A percentile compares a stretch with the other conserved stretches of the same genome.
These are phyloP conservation scores for Apiotrichum sp. DNA, from an alignment of 1,284 basidiomycete species.

Conservation along the genomic window DNA sequence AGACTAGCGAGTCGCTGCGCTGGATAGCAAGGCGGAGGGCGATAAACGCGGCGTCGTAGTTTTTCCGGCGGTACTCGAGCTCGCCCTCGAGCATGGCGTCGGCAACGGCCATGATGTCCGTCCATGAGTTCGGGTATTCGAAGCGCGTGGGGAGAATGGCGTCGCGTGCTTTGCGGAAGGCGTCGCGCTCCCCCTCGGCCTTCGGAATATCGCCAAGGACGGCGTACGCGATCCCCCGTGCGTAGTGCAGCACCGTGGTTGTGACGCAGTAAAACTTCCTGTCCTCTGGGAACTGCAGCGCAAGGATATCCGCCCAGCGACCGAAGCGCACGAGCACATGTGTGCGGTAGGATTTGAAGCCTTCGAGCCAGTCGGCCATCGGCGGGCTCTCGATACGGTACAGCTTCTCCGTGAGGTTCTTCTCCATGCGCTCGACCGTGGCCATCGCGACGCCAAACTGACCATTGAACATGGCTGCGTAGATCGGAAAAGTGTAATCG, in stretches of 20 bases:
- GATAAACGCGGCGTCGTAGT: slow-evolving; percentile 28
- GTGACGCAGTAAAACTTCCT: slow-evolving; percentile 27
- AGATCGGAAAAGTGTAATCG: slow-evolving; percentile 35
- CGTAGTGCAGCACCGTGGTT: slow-evolving; percentile 32
- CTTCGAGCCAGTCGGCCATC: slow-evolving; percentile 36
- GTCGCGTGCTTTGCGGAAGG: slow-evolving; percentile 18
- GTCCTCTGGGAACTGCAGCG: slow-evolving; percentile 22
- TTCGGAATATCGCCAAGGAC: slow-evolving; percentile 19
- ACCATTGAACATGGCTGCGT: slow-evolving; percentile 40
- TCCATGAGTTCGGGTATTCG: slow-evolving; percentile 32
- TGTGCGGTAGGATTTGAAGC: slow-evolving; percentile 23
- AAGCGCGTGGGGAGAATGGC: slow-evolving; percentile 20
- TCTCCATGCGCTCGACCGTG: slow-evolving; percentile 31
- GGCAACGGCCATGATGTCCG: slow-evolving; percentile 30
- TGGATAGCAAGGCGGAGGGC: slow-evolving; percentile 29
- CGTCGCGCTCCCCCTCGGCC: slow-evolving; percentile 18
- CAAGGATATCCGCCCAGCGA: slow-evolving; percentile 35
- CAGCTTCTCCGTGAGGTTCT: slow-evolving; percentile 23
- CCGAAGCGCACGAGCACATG: slow-evolving; percentile 41
- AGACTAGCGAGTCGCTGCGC: slow-evolving; percentile 30
- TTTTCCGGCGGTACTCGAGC: slow-evolving; percentile 33
- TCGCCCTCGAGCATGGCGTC: slow-evolving; percentile 39
- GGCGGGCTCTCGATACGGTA: slow-evolving; percentile 22
- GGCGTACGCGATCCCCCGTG: slow-evolving; percentile 29
- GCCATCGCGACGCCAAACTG: slow-evolving; percentile 27